A percentile compares a stretch with the other conserved stretches of the same genome.
These are phyloP conservation scores for Rusavskia elegans DNA, from an alignment of 495 filamentous ascomycete genomes.

Conservation along the genomic window DNA sequence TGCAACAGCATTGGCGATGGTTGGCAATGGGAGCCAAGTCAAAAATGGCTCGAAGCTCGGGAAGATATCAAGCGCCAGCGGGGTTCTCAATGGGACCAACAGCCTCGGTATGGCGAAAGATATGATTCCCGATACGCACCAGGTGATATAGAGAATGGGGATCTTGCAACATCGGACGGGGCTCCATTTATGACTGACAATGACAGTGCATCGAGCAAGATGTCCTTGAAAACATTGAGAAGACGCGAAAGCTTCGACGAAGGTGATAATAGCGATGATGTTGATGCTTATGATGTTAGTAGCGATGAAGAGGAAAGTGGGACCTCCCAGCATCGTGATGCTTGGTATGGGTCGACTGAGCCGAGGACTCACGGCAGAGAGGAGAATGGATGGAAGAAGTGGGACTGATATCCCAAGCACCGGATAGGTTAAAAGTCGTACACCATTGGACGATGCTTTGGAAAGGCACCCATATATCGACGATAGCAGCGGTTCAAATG, in stretches of 20 bases:
- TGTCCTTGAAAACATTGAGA: conserved; percentile 37
- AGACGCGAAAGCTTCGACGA: conserved; percentile 29
- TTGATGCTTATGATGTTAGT: conserved; percentile 18
- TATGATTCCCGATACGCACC: conserved; percentile 9
- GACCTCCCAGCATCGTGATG: neutral
- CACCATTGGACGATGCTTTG: too few relatives aligned
- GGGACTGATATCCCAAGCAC: neutral
- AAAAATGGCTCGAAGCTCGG: conserved; percentile 50
- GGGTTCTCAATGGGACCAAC: conserved; percentile 32
- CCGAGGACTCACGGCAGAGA: neutral
- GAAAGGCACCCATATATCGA: too few relatives aligned
- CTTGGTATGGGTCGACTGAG: neutral
- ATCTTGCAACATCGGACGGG: neutral
- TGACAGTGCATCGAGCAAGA: conserved; percentile 30
- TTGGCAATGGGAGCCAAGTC: conserved; percentile 85
- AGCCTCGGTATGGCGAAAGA: conserved; percentile 13
- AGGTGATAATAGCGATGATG: conserved; percentile 20
- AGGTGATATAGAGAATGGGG: too few relatives aligned
- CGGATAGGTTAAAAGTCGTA: too few relatives aligned
- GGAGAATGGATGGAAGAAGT: neutral
- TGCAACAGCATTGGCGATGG: conserved; percentile 78
- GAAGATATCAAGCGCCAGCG: conserved; percentile 42
- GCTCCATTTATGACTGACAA: conserved; percentile 8
- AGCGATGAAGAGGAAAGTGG: conserved; percentile 9
- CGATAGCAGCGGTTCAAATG: too few relatives aligned